Evolutionary conservation across 495 filamentous ascomycete species (phyloP).

Genomic region (Copromyces sp.): DNA sequence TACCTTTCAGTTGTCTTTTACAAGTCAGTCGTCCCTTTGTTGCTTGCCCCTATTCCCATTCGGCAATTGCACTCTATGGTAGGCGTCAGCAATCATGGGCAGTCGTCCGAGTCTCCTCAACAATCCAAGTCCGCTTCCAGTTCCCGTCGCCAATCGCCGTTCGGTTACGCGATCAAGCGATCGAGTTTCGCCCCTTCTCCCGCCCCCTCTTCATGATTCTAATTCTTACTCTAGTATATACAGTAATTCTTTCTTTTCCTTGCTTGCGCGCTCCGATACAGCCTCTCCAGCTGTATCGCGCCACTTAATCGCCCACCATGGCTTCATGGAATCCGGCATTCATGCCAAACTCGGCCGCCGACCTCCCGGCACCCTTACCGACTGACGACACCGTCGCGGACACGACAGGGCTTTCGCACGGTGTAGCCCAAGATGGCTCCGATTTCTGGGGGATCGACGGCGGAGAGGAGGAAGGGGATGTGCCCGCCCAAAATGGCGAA

Average conservation of each 20-base stretch:
- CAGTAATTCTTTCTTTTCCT: slow-evolving; percentile 24
- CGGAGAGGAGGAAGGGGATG: not conserved
- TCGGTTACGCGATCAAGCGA: not conserved
- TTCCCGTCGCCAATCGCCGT: not conserved
- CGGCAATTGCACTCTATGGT: not conserved
- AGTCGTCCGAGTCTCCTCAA: not conserved
- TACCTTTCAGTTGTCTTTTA: not conserved
- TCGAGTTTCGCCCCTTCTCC: slow-evolving; percentile 4
- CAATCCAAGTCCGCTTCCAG: not conserved
- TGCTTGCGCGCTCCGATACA: slow-evolving; percentile 5
- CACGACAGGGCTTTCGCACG: not conserved
- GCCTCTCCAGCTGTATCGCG: slow-evolving; percentile 15
- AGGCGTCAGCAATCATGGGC: not conserved
- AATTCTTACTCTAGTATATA: slow-evolving; percentile 3
- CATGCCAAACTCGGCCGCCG: slow-evolving; percentile 38
- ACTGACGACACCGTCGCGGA: not conserved
- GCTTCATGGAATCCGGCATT: slow-evolving; percentile 47
- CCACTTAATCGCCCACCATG: slow-evolving; percentile 28
- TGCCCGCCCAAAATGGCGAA: slow-evolving; percentile 8
- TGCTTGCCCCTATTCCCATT: not conserved
- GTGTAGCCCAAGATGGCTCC: not conserved
- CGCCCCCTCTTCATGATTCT: slow-evolving; percentile 2
- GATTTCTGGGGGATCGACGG: not conserved
- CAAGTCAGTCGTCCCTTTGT: not conserved
- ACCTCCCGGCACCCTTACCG: slow-evolving; percentile 7